phyloP scores from a whole-genome alignment of 2,329 filamentous ascomycete genomes.

The Calonectria fujianensis region DNA sequence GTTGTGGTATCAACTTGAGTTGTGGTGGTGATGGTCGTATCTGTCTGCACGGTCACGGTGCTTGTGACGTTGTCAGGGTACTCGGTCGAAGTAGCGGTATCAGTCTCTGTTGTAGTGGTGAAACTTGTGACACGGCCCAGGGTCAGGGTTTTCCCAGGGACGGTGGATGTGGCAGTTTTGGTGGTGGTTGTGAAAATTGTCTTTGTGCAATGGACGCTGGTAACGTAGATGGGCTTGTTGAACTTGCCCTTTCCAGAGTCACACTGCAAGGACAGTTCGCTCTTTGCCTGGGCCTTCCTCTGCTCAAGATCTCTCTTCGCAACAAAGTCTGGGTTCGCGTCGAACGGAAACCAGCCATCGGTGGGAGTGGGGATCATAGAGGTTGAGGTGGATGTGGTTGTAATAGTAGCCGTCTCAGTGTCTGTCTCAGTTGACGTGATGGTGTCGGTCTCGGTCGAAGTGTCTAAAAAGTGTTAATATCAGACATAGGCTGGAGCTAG shows the following conservation, averaged over 20 bases:
- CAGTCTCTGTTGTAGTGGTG: neutral
- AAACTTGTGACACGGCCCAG: neutral
- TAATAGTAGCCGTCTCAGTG: neutral
- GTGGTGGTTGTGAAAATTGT: slow-evolving; percentile 6
- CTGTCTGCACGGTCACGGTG: neutral
- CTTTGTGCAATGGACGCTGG: slow-evolving; percentile 20
- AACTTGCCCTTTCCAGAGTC: slow-evolving; percentile 7
- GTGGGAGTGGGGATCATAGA: slow-evolving; percentile 2
- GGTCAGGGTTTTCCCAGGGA: neutral
- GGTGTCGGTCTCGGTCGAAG: neutral
- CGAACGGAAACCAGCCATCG: neutral
- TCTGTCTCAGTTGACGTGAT: slow-evolving; percentile 5
- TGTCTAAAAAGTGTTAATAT: neutral
- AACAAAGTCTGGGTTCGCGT: slow-evolving; percentile 12
- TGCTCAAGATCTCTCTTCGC: slow-evolving; percentile 15
- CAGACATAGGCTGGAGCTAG: neutral
- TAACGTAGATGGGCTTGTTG: neutral
- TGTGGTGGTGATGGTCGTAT: slow-evolving; percentile 2
- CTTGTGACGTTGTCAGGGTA: slow-evolving; percentile 7
- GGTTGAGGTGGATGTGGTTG: slow-evolving; percentile 5
- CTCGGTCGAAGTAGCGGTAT: neutral
- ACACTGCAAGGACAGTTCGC: neutral
- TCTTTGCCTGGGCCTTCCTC: neutral
- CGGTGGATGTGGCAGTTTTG: neutral
- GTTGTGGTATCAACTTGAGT: slow-evolving; percentile 5